A percentile compares a stretch with the other conserved stretches of the same genome.
phyloP scores from a whole-genome alignment of 345 rosid species.

The Pistacia integerrima region DNA sequence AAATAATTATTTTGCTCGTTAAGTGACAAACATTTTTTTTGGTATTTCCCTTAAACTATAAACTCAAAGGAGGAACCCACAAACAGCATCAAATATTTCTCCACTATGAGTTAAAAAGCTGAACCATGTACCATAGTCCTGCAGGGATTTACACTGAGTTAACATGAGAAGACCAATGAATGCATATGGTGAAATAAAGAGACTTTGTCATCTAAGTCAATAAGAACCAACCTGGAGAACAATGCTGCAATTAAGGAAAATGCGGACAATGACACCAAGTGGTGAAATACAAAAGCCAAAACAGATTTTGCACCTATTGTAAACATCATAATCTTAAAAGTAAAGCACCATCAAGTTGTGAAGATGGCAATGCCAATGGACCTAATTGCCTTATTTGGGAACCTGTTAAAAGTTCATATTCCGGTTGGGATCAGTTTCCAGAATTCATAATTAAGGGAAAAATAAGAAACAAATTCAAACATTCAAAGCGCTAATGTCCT shows the following conservation, averaged over 20 bases:
- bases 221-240: constrained; percentile 49
- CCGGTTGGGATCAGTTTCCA: constrained; percentile 39
- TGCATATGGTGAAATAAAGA: constrained; percentile 39
- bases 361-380: constrained; percentile 66
- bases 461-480: constrained; percentile 22
- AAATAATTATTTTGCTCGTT: constrained; percentile 9
- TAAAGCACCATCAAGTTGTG: constrained; percentile 68
- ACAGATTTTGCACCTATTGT: constrained; percentile 60
- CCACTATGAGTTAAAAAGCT: constrained; percentile 56
- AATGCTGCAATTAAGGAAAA: constrained; percentile 16
- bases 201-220: constrained; percentile 35
- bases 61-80: constrained; percentile 24
- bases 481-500: constrained; percentile 25
- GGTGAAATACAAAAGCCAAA: constrained; percentile 28
- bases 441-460: constrained; percentile 26
- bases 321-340: constrained; percentile 64
- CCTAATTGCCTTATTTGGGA: constrained; percentile 70
- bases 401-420: constrained; percentile 63
- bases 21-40: constrained; percentile 26
- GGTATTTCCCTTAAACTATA: constrained; percentile 8
- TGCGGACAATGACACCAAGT: constrained; percentile 11
- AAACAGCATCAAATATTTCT: constrained; percentile 45
- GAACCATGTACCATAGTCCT: constrained; percentile 62
- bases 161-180: constrained; percentile 42
- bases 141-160: constrained; percentile 77